Evolutionary conservation across 2,329 filamentous ascomycete species (phyloP), one percentile per base, ranked within the genome.

Genomic region (Hymenoscyphus linearis): DNA sequence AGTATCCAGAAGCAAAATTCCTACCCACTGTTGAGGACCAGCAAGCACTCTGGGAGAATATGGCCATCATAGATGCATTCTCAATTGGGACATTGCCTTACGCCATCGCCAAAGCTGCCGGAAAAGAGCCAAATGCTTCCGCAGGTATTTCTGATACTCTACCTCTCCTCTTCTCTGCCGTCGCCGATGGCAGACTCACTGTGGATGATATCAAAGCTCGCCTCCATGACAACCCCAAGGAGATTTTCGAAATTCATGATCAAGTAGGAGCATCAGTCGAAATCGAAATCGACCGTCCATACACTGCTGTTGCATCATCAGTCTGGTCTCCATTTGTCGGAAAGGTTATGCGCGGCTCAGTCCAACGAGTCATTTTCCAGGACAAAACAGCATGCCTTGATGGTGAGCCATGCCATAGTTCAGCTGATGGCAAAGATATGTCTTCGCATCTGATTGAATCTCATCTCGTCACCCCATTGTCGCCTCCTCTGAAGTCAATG

Each of bases 241-340:
- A 84, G 72, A 92, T 93, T 69, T 93, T 93, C 68, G 89, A 93
- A 77, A 82, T 93, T 57, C 89, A 93, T 66, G 89, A 93, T 68
- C 89, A 93, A 75, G 76, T 82, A n/a, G 86, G 86, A 62, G 86
- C 87, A 40, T 84, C 83, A 4, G 81, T 93, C 37, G 89, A 93
- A 77, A 82, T 90, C 25, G 89, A 92, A 75, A 80, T 92, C 68
- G 89, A 91, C 72, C 84, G 89, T 52, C 82, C 86, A 1, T 89
- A 89, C 73, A 79, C 82, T 3, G 78, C 87, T 60, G 75, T 83
- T 55, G 73, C 75, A 61, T 74, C 77, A 25, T 67, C 78, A 36
- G 74, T 77, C 25, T 91, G 86, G 88, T 90, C 89, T 66, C 89
- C 89, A 7, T 88, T 93, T 70, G 82, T 81, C 55, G 89, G 88